Evolutionary conservation across 1,139 yeast species (phyloP).

Genomic region (Saccharomyces hybrid): DNA sequence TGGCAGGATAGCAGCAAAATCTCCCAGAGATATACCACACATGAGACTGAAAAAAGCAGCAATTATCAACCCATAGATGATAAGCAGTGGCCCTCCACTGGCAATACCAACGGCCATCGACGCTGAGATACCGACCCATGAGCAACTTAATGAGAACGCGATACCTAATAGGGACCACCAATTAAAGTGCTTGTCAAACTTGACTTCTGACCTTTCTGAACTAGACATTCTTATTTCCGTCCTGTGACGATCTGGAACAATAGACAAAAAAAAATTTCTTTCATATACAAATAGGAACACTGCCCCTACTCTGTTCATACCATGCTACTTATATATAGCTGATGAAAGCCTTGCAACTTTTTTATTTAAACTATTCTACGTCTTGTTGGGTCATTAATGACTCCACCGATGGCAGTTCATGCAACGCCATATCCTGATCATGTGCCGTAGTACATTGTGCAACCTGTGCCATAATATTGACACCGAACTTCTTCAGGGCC

Average conservation of each 20-base stretch:
- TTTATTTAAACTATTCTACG: not conserved
- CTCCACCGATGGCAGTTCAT: conserved; percentile 6
- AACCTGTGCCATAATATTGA: conserved; percentile 13
- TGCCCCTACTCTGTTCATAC: not conserved
- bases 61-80: conserved; percentile 43
- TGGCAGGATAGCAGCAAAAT: conserved; percentile 48
- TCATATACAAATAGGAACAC: not conserved
- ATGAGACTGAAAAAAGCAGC: conserved; percentile 42
- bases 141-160: conserved; percentile 47
- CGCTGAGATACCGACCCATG: conserved; percentile 49
- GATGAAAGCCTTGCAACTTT: not conserved
- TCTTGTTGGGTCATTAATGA: not conserved
- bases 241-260: not conserved
- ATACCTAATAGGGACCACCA: conserved; percentile 47
- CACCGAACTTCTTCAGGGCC: conserved; percentile 17
- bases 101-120: conserved; percentile 42
- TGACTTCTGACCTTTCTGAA: not conserved
- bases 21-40: conserved; percentile 43
- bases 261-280: not conserved
- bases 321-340: not conserved
- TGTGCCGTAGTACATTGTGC: conserved; percentile 5
- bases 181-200: conserved; percentile 39
- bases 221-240: not conserved
- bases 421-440: conserved; percentile 4
- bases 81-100: conserved; percentile 45